phyloP scores from a whole-genome alignment of 768 basidiomycete genomes.

The Termitomyces sp. region DNA sequence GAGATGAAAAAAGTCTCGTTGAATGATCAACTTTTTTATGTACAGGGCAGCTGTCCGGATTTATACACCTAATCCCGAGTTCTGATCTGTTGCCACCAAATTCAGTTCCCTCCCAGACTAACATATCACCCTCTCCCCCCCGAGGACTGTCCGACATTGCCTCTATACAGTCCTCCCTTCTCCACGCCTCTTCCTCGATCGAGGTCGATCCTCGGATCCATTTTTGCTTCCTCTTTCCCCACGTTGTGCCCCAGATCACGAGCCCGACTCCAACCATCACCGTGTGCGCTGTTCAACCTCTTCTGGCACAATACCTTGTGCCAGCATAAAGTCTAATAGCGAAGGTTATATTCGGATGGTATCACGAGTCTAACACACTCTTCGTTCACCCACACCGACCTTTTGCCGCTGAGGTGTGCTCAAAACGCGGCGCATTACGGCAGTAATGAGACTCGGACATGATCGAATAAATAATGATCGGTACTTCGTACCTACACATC shows the following conservation, averaged over 20 bases:
- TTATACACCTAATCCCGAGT: conserved; percentile 23
- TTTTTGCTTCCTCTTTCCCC: conserved; percentile 13
- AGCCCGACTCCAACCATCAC: neutral
- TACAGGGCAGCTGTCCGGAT: conserved; percentile 21
- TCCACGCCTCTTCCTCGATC: conserved; percentile 13
- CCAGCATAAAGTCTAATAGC: neutral
- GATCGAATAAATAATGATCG: neutral
- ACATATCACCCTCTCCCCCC: conserved; percentile 3
- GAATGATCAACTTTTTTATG: conserved; percentile 22
- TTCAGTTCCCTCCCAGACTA: neutral
- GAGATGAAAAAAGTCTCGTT: conserved; percentile 13
- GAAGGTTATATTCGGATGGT: neutral
- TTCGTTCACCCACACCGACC: neutral
- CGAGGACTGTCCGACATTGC: conserved; percentile 13
- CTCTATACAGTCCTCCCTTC: conserved; percentile 6
- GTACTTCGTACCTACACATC: neutral
- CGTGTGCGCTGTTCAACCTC: neutral
- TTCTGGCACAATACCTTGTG: neutral
- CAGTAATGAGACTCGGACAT: neutral
- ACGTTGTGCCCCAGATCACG: conserved; percentile 19
- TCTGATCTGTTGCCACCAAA: conserved; percentile 4
- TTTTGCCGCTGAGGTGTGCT: neutral
- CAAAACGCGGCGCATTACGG: neutral
- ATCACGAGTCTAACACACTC: neutral
- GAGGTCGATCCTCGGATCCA: conserved; percentile 21